These are phyloP conservation scores for Pseudogymnoascus sp. DNA, from an alignment of 2,329 filamentous ascomycete genomes.

Conservation along the genomic window DNA sequence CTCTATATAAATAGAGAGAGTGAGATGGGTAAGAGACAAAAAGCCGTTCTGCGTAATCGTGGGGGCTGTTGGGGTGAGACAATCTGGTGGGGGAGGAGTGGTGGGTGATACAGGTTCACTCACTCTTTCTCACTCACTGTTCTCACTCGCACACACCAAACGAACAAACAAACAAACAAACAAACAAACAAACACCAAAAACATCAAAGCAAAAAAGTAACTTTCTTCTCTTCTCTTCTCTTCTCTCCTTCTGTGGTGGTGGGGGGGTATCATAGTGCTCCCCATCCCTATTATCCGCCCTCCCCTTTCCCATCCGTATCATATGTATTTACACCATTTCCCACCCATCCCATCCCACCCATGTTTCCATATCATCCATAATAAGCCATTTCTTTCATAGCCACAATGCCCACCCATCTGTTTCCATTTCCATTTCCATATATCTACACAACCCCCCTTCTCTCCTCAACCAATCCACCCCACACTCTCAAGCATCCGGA, in stretches of 20 bases:
- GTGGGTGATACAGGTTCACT: not conserved
- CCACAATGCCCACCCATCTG: not conserved
- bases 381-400: not conserved
- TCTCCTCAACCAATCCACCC: not conserved
- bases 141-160: not conserved
- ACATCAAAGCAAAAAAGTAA: not conserved
- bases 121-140: not conserved
- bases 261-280: not conserved
- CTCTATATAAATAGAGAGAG: not conserved
- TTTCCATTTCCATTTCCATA: not conserved
- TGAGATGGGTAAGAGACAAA: not conserved
- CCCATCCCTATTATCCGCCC: not conserved
- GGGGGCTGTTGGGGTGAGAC: not conserved
- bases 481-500: conserved; percentile 35
- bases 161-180: not conserved
- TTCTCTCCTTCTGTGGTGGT: not conserved
- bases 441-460: not conserved
- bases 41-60: not conserved
- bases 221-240: not conserved
- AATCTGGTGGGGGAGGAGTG: not conserved
- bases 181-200: not conserved
- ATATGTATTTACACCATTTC: not conserved
- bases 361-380: not conserved
- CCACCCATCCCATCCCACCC: not conserved
- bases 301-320: not conserved